A percentile compares a stretch with the other conserved stretches of the same genome.
Conservation (phyloP, 306 rosid genomes). For the Corylus avellana region DNA sequence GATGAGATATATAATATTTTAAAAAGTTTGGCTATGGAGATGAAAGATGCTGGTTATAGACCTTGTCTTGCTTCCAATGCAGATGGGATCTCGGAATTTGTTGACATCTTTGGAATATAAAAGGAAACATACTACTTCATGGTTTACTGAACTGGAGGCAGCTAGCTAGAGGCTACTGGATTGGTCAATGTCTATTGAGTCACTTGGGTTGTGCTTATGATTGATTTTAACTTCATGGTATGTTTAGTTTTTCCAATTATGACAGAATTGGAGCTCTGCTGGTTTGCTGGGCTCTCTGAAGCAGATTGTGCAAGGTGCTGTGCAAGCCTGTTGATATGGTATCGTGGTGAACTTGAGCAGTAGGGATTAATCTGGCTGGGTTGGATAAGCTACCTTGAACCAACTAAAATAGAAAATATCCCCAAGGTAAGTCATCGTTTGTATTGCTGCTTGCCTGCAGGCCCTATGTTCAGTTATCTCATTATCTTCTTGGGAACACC, state of each 20-base stretch:
- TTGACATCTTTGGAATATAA: conserved; percentile 8
- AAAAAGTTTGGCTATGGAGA: conserved; percentile 56
- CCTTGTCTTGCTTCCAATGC: conserved; percentile 35
- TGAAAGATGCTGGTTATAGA: conserved; percentile 59
- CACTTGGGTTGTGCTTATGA: background rate
- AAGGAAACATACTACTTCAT: conserved; percentile 2
- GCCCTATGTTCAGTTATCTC: background rate
- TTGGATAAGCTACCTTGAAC: background rate
- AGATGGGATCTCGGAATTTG: conserved; percentile 37
- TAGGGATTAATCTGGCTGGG: background rate
- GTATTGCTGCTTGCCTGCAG: background rate
- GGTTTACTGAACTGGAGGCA: conserved; percentile 10
- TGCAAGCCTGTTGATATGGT: background rate
- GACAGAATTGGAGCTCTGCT: conserved; percentile 11
- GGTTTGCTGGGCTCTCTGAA: conserved; percentile 1
- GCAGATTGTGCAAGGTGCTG: background rate
- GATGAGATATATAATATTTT: conserved; percentile 54
- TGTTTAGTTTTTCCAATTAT: background rate
- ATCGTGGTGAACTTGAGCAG: background rate
- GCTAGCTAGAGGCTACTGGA: background rate
- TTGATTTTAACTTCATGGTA: background rate
- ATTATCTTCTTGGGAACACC: background rate
- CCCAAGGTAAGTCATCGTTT: background rate
- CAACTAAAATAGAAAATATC: background rate
- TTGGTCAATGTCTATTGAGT: conserved; percentile 2